A percentile compares a stretch with the other conserved stretches of the same genome.
phyloP scores from a whole-genome alignment of 1,139 yeast genomes.

The Kluyveromyces sp. region DNA sequence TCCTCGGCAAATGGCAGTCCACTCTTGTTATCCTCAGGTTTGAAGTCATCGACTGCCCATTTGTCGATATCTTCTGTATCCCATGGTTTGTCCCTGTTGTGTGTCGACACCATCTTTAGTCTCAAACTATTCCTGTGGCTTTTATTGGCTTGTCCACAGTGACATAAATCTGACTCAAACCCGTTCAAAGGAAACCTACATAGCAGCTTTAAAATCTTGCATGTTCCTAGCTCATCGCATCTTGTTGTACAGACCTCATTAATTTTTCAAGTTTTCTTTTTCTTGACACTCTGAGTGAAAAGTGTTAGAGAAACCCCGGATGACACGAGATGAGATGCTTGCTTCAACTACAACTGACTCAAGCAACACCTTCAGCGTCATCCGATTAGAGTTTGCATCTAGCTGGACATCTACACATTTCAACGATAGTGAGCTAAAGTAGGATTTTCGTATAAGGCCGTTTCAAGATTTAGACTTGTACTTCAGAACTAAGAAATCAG shows the following conservation, averaged over 20 bases:
- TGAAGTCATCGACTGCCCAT: conserved; percentile 87
- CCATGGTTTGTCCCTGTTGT: conserved; percentile 96
- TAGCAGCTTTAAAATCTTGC: too few relatives aligned
- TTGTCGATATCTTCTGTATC: conserved; percentile 93
- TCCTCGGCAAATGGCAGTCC: conserved; percentile 91
- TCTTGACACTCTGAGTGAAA: too few relatives aligned
- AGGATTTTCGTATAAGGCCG: too few relatives aligned
- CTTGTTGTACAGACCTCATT: background rate
- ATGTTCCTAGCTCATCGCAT: conserved; percentile 1
- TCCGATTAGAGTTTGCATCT: too few relatives aligned
- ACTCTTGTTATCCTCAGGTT: conserved; percentile 78
- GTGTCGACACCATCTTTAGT: conserved; percentile 75
- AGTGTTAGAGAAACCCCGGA: too few relatives aligned
- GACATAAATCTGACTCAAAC: too few relatives aligned
- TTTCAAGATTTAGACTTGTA: too few relatives aligned
- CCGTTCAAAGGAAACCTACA: too few relatives aligned
- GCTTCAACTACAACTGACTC: too few relatives aligned
- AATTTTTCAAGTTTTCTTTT: conserved; percentile 1
- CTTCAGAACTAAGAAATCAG: too few relatives aligned
- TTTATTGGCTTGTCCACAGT: background rate
- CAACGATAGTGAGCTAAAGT: background rate
- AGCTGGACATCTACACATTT: background rate
- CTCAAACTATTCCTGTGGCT: background rate
- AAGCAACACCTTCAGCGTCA: too few relatives aligned
- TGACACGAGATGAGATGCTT: too few relatives aligned